These are phyloP conservation scores for Schoenoplectus triqueter DNA, from an alignment of 202 grass and related monocot species.

Conservation along the genomic window DNA sequence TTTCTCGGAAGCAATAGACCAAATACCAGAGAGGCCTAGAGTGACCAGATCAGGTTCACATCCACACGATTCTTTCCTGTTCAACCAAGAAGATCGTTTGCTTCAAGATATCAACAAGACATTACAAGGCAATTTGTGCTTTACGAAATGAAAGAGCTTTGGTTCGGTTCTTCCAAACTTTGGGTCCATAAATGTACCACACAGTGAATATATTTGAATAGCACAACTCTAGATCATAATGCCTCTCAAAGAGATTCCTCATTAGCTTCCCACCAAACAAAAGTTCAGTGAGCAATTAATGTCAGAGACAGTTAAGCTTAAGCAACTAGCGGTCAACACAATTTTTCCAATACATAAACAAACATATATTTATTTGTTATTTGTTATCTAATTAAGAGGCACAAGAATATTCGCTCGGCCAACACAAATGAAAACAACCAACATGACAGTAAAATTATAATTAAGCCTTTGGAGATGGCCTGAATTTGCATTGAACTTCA, in stretches of 20 bases:
- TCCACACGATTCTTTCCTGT: not conserved
- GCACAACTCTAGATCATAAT: not conserved
- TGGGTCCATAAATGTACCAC: not conserved
- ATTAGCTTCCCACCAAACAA: not conserved
- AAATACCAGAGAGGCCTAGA: no score
- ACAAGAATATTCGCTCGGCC: not conserved
- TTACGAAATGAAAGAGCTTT: not conserved
- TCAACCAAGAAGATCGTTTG: slow-evolving; percentile 3
- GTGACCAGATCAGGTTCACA: not conserved
- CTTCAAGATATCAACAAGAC: not conserved
- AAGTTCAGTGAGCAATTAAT: not conserved
- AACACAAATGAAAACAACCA: slow-evolving; percentile 18
- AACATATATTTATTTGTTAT: slow-evolving; percentile 42
- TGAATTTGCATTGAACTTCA: slow-evolving; percentile 13
- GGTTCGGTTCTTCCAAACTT: not conserved
- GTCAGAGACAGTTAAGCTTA: not conserved
- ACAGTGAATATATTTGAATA: not conserved
- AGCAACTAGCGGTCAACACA: not conserved
- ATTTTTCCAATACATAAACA: slow-evolving; percentile 40
- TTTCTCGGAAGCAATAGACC: not conserved
- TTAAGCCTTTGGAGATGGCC: not conserved
- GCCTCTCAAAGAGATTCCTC: not conserved
- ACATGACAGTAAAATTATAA: slow-evolving; percentile 3
- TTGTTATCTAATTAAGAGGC: slow-evolving; percentile 28
- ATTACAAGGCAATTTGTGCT: not conserved